Evolutionary conservation across 2,329 filamentous ascomycete genomes (phyloP).

Genomic region (Neocucurbitaria cava): DNA sequence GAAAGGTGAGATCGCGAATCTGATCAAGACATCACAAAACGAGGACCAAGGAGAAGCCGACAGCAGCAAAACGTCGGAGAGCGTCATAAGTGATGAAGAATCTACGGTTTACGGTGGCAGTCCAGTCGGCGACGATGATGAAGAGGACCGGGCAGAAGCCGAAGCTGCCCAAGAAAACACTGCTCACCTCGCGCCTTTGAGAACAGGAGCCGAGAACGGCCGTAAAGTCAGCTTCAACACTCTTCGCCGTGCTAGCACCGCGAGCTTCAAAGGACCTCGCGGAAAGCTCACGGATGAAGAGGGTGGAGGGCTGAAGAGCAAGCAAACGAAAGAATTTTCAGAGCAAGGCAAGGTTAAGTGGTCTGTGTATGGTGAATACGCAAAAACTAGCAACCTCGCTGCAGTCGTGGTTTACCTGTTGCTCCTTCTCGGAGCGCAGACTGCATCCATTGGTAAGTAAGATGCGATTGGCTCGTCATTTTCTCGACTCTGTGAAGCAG

Average conservation of each 20-base stretch:
- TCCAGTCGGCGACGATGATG: constrained; percentile 57
- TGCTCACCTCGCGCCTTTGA: constrained; percentile 76
- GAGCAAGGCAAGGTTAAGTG: constrained; percentile 99
- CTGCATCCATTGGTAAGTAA: constrained; percentile 74
- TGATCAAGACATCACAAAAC: constrained; percentile 77
- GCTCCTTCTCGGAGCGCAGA: constrained; percentile 80
- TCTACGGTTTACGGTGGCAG: constrained; percentile 62
- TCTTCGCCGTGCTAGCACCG: constrained; percentile 86
- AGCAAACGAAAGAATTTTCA: constrained; percentile 83
- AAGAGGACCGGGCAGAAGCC: constrained; percentile 60
- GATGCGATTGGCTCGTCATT: constrained; percentile 25
- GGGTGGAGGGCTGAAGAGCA: constrained; percentile 75
- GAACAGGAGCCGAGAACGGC: constrained; percentile 62
- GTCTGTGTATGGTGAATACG: constrained; percentile 93
- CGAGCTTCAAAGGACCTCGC: constrained; percentile 84
- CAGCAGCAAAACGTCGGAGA: constrained; percentile 57
- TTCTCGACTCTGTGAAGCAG: constrained; percentile 16
- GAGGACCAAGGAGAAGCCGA: constrained; percentile 55
- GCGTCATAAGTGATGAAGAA: constrained; percentile 73
- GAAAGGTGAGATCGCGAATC: constrained; percentile 86
- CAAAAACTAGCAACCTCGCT: constrained; percentile 87
- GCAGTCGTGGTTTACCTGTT: constrained; percentile 83
- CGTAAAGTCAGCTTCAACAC: constrained; percentile 75
- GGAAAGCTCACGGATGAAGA: constrained; percentile 88
- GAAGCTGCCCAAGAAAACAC: constrained; percentile 73